Evolutionary conservation across 371 early-diverging fungal species (phyloP), one percentile per base, ranked within the genome.

Genomic region (Quaeritorhiza haematococci): DNA sequence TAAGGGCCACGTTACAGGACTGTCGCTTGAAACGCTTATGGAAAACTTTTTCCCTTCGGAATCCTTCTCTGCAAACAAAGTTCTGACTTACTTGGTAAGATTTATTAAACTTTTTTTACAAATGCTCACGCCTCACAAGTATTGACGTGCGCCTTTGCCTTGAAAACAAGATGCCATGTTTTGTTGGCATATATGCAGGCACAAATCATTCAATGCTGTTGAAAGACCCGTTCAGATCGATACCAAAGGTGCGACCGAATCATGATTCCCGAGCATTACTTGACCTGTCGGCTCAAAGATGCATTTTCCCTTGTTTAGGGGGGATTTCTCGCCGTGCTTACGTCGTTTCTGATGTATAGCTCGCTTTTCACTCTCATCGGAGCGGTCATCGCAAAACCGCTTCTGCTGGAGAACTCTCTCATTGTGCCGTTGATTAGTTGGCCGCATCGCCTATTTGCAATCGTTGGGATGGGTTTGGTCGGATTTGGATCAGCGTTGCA

Each of bases 141-240:
- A n/a, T n/a, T n/a, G n/a, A n/a, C n/a, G n/a, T n/a, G n/a, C n/a
- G n/a, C n/a, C n/a, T n/a, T n/a, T n/a, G n/a, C n/a, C n/a, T n/a
- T n/a, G n/a, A n/a, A n/a, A n/a, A n/a, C n/a, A n/a, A n/a, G n/a
- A n/a, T 61, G 24, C 61, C 61, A 8, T 61, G 61, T 48, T 61
- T 54, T 41, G 61, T 61, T n/a, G 61, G 61, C 3, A 61, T 53
- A 4, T 59, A 27, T 33, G 41, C 49, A 17, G 59, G 59, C 21
- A 13, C 44, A 24, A 47, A 35, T n/a, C 47, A n/a, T 15, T 15
- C 47, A 17, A 26, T 27, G 5, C 48, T 7, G 41, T 32, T 61
- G 15, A 24, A 38, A 24, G 44, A 61, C 30, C 61, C 61, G 15
- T 34, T 55, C 26, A 5, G 24, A 30, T 59, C 34, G 6, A 61